Evolutionary conservation across 2,329 filamentous ascomycete genomes (phyloP).

Genomic region (Fusarium sp.): DNA sequence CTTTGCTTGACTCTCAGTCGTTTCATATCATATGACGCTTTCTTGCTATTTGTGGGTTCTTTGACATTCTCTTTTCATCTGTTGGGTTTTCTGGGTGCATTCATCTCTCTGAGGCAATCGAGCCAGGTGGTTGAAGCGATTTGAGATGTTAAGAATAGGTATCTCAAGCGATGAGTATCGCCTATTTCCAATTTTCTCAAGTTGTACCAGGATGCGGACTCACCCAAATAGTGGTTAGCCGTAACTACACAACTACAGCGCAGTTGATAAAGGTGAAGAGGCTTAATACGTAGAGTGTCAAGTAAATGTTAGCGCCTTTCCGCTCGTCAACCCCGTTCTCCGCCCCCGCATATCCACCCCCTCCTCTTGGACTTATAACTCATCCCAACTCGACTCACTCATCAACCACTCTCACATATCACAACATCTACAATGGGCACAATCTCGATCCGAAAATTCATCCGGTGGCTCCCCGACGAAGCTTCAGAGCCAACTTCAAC

Average conservation of each 20-base stretch:
- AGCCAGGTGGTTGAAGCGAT: not conserved
- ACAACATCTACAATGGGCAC: slow-evolving; percentile 55
- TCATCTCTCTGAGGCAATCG: not conserved
- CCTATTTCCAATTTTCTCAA: too few relatives aligned
- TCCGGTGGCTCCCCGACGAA: slow-evolving; percentile 69
- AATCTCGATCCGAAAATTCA: slow-evolving; percentile 72
- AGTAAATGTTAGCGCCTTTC: slow-evolving; percentile 8
- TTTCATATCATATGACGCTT: not conserved
- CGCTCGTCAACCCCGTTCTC: slow-evolving; percentile 17
- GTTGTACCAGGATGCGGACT: too few relatives aligned
- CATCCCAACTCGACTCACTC: not conserved
- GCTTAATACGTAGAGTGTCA: not conserved
- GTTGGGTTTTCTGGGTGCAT: not conserved
- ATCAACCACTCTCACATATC: not conserved
- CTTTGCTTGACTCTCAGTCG: not conserved
- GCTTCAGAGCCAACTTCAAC: slow-evolving; percentile 75
- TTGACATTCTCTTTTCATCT: not conserved
- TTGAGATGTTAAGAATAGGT: too few relatives aligned
- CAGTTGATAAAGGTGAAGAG: too few relatives aligned
- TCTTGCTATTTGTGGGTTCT: not conserved
- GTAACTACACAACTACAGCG: too few relatives aligned
- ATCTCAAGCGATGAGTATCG: too few relatives aligned
- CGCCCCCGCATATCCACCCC: slow-evolving; percentile 26
- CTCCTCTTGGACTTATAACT: not conserved
- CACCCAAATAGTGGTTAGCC: too few relatives aligned